phyloP scores from a whole-genome alignment of 208 protist species.

The Acanthamoeba culbertsoni region DNA sequence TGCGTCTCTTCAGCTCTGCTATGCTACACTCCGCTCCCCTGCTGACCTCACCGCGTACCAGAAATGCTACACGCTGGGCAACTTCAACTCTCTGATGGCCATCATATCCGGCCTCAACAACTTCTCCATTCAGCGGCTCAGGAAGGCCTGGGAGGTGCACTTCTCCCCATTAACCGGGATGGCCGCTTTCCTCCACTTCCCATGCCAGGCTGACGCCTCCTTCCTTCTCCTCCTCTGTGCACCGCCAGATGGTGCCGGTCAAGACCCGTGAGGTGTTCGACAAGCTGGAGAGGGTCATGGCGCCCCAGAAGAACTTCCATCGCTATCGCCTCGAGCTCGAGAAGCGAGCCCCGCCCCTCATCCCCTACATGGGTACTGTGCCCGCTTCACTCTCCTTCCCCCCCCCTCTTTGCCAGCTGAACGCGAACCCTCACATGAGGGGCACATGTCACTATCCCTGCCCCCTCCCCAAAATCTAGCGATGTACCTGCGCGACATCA shows the following conservation, averaged over 20 bases:
- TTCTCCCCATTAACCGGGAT: neutral
- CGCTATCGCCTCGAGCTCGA: neutral
- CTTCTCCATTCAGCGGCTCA: slow-evolving; percentile 53
- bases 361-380: neutral
- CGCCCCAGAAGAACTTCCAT: slow-evolving; percentile 33
- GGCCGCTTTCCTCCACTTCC: neutral
- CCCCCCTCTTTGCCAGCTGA: neutral
- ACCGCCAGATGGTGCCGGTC: neutral
- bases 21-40: too few relatives aligned
- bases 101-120: slow-evolving; percentile 61
- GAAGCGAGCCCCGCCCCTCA: neutral
- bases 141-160: slow-evolving; percentile 43
- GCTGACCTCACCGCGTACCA: neutral
- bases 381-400: neutral
- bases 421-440: neutral
- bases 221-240: neutral
- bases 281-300: slow-evolving; percentile 37
- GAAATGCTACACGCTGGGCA: slow-evolving; percentile 29
- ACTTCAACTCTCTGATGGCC: slow-evolving; percentile 60
- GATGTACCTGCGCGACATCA: slow-evolving; percentile 53
- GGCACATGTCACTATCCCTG: neutral
- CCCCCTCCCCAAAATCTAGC: neutral
- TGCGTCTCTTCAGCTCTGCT: neutral
- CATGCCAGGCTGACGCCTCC: neutral
- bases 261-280: slow-evolving; percentile 25